A percentile compares a stretch with the other conserved stretches of the same genome.
phyloP scores from a whole-genome alignment of 2,329 filamentous ascomycete genomes.

The Zasmidium angulare region DNA sequence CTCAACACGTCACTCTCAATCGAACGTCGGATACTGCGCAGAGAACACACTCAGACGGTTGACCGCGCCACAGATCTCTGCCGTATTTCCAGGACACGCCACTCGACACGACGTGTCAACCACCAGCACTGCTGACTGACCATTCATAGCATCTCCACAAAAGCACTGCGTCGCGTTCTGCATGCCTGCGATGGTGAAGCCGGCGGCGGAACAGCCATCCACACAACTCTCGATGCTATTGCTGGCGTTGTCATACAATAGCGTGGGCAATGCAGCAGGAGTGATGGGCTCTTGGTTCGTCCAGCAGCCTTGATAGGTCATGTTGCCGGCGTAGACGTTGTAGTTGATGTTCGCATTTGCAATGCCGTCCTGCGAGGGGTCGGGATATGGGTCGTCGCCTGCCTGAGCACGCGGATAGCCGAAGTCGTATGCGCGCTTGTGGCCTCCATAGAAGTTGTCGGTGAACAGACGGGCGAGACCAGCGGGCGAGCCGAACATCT shows the following conservation, averaged over 20 bases:
- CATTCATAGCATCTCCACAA: constrained; percentile 32
- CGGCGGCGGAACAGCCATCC: constrained; percentile 27
- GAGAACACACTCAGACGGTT: constrained; percentile 30
- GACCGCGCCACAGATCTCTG: constrained; percentile 30
- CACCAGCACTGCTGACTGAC: constrained; percentile 21
- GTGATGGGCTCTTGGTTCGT: constrained; percentile 27
- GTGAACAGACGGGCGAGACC: constrained; percentile 35
- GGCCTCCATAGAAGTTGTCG: constrained; percentile 37
- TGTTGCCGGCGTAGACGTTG: constrained; percentile 28
- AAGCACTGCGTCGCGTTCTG: constrained; percentile 34
- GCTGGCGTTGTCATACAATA: constrained; percentile 21
- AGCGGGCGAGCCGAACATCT: constrained; percentile 34
- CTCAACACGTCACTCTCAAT: constrained; percentile 7
- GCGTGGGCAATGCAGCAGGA: constrained; percentile 22
- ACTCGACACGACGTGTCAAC: constrained; percentile 30
- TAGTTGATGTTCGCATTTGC: not conserved
- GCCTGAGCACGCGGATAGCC: constrained; percentile 33
- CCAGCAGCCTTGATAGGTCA: constrained; percentile 38
- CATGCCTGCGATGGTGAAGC: constrained; percentile 35
- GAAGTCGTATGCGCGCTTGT: constrained; percentile 31
- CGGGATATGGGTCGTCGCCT: constrained; percentile 32
- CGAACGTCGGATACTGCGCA: constrained; percentile 10
- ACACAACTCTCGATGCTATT: constrained; percentile 33
- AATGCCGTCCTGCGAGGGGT: not conserved
- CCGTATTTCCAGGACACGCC: constrained; percentile 32